A percentile compares a stretch with the other conserved stretches of the same genome.
phyloP scores from a whole-genome alignment of 2,329 filamentous ascomycete species.

The Trichophyton equinum region DNA sequence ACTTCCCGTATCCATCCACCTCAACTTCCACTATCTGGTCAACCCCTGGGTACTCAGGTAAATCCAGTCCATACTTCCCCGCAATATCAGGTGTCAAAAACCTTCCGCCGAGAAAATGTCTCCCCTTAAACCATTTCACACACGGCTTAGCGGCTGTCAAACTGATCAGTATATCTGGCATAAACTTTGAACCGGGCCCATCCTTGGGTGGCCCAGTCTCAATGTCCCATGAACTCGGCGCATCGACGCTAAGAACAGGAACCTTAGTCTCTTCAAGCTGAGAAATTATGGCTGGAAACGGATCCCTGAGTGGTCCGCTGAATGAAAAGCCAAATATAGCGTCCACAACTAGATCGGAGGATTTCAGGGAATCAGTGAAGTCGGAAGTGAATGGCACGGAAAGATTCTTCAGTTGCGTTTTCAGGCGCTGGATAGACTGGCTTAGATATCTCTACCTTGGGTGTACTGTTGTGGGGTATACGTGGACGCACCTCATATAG shows the following conservation, averaged over 20 bases:
- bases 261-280: conserved; percentile 60
- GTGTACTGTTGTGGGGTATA: conserved; percentile 6
- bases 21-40: conserved; percentile 78
- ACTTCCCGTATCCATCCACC: conserved; percentile 26
- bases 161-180: conserved; percentile 69
- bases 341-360: conserved; percentile 73
- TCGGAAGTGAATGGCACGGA: conserved; percentile 73
- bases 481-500: conserved; percentile 60
- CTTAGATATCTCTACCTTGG: conserved; percentile 15
- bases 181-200: conserved; percentile 67
- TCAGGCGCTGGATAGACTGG: conserved; percentile 50
- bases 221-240: conserved; percentile 90
- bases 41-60: conserved; percentile 70
- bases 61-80: conserved; percentile 71
- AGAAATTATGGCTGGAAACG: conserved; percentile 70
- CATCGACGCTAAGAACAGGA: conserved; percentile 80
- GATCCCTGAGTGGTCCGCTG: conserved; percentile 79
- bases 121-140: conserved; percentile 63
- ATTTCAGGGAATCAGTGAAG: conserved; percentile 53
- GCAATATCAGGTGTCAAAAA: conserved; percentile 70
- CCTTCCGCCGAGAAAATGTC: conserved; percentile 85
- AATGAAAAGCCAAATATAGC: conserved; percentile 96
- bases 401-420: conserved; percentile 73
- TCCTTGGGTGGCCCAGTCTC: conserved; percentile 66
- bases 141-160: conserved; percentile 89